Evolutionary conservation across 176 grass and related monocot species (phyloP).

Genomic region (Tillandsia fasciculata): DNA sequence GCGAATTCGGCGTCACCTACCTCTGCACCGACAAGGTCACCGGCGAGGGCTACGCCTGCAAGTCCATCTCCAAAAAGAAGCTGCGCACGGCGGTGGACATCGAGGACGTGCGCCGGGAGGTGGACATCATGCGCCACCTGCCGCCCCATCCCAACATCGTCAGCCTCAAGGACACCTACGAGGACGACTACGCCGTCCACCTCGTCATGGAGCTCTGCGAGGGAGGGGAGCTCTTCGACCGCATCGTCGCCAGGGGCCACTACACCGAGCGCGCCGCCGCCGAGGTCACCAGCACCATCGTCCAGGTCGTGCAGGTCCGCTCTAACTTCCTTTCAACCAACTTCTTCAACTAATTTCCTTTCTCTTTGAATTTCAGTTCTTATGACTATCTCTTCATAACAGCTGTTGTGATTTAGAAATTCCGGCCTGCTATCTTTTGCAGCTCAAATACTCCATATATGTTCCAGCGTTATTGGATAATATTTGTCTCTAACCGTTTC

Average conservation of each 20-base stretch:
- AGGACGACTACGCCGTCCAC: slow-evolving; percentile 86
- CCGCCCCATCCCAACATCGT: slow-evolving; percentile 75
- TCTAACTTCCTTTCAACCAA: slow-evolving; percentile 3
- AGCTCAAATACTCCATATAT: too few species aligned
- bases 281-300: slow-evolving; percentile 73
- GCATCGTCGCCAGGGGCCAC: slow-evolving; percentile 73
- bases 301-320: slow-evolving; percentile 86
- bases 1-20: slow-evolving; percentile 27
- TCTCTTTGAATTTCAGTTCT: neutral
- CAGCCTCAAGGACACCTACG: slow-evolving; percentile 71
- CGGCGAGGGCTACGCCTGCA: slow-evolving; percentile 18
- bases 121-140: slow-evolving; percentile 94
- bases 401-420: too few species aligned
- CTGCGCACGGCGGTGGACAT: slow-evolving; percentile 55
- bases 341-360: neutral
- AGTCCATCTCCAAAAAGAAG: slow-evolving; percentile 30
- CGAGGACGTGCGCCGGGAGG: slow-evolving; percentile 91
- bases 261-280: slow-evolving; percentile 93
- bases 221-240: slow-evolving; percentile 92
- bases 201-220: slow-evolving; percentile 98
- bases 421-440: too few species aligned
- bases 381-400: too few species aligned
- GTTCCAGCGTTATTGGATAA: too few species aligned
- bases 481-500: too few species aligned
- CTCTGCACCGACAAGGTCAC: slow-evolving; percentile 22